These are phyloP conservation scores for Boletus holoroseus DNA, from an alignment of 1,284 basidiomycete genomes.

Conservation along the genomic window DNA sequence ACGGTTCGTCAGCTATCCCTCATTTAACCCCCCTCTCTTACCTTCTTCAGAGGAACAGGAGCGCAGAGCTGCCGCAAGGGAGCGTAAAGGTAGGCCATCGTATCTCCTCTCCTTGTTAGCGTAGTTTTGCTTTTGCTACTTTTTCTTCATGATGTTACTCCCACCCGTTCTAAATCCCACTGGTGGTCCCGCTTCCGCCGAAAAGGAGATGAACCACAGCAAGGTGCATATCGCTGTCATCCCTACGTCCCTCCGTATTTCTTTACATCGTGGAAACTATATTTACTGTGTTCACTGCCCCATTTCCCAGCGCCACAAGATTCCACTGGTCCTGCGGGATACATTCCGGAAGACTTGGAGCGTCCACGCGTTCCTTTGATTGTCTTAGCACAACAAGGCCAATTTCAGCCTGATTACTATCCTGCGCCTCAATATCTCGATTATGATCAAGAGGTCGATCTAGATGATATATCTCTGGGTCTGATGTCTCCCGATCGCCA, in stretches of 20 bases:
- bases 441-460: slow-evolving; percentile 20
- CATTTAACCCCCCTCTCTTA: not conserved
- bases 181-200: slow-evolving; percentile 34
- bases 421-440: slow-evolving; percentile 22
- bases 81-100: slow-evolving; percentile 76
- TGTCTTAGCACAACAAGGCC: slow-evolving; percentile 49
- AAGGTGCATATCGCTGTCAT: slow-evolving; percentile 35
- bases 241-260: slow-evolving; percentile 11
- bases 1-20: slow-evolving; percentile 45
- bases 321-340: slow-evolving; percentile 7
- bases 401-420: slow-evolving; percentile 31
- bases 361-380: slow-evolving; percentile 52
- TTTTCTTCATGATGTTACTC: slow-evolving; percentile 31
- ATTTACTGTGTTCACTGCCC: slow-evolving; percentile 17
- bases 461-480: slow-evolving; percentile 16
- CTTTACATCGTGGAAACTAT: slow-evolving; percentile 4
- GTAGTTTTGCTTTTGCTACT: slow-evolving; percentile 33
- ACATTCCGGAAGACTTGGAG: slow-evolving; percentile 21
- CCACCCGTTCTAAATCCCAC: slow-evolving; percentile 29
- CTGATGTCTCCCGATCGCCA: slow-evolving; percentile 25
- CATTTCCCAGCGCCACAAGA: slow-evolving; percentile 14
- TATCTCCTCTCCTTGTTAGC: slow-evolving; percentile 23
- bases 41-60: slow-evolving; percentile 52
- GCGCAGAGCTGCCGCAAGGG: slow-evolving; percentile 49
- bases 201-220: slow-evolving; percentile 31